Conservation (phyloP, 371 early-diverging fungal species). For the Mucor sp. region DNA sequence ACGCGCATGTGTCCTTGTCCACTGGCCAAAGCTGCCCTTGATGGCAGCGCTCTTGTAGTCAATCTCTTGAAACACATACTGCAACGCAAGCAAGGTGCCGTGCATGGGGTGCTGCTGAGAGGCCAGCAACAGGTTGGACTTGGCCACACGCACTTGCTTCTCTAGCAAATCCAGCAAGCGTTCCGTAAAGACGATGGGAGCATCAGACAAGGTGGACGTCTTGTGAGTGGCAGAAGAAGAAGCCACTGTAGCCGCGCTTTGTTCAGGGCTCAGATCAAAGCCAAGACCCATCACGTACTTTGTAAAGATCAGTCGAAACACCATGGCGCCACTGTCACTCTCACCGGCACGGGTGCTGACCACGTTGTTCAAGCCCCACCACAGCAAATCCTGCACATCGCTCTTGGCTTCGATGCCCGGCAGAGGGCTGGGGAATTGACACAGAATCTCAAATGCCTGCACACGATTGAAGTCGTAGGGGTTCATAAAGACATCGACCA, state of each 20-base stretch:
- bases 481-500: conserved; percentile 65
- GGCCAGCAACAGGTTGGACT: conserved; percentile 64
- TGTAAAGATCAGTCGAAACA: conserved; percentile 76
- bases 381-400: conserved; percentile 57
- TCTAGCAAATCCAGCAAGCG: conserved; percentile 56
- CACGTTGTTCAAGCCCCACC: conserved; percentile 66
- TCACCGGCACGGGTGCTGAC: conserved; percentile 77
- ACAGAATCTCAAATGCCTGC: conserved; percentile 66
- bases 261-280: conserved; percentile 46
- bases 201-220: not conserved
- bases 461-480: conserved; percentile 73
- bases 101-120: conserved; percentile 76
- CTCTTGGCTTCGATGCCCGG: conserved; percentile 49
- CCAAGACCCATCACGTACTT: conserved; percentile 72
- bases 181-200: conserved; percentile 44
- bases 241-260: conserved; percentile 6
- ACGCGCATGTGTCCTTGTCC: conserved; percentile 48
- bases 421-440: conserved; percentile 60
- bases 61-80: conserved; percentile 64
- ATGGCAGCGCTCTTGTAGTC: conserved; percentile 45
- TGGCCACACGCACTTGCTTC: conserved; percentile 56
- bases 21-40: conserved; percentile 34
- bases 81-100: conserved; percentile 74
- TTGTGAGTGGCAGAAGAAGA: not conserved
- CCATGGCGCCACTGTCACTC: conserved; percentile 81